Conservation (phyloP, 208 protist species). For the Acanthamoeba sp. region DNA sequence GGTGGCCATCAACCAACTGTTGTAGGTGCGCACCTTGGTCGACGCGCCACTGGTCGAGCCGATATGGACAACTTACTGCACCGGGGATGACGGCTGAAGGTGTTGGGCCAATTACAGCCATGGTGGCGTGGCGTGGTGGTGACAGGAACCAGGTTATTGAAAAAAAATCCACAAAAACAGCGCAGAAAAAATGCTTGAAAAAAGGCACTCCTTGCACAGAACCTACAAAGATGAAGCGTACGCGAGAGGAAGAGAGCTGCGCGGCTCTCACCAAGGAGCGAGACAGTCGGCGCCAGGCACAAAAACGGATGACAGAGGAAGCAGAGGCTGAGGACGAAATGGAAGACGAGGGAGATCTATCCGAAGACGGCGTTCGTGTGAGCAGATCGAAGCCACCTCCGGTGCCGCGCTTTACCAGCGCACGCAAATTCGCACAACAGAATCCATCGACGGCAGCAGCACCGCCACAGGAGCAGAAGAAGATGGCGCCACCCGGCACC, state of each 20-base stretch:
- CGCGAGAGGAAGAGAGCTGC: conserved; percentile 24
- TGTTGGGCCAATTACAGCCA: too few species aligned
- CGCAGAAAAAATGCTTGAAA: background rate
- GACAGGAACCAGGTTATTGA: too few species aligned
- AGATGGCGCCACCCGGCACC: background rate
- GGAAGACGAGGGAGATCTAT: background rate
- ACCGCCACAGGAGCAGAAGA: background rate
- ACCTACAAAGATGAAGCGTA: background rate
- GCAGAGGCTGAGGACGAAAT: background rate
- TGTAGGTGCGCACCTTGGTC: too few species aligned
- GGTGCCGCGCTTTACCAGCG: conserved; percentile 35
- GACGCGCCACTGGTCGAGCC: too few species aligned
- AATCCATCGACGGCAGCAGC: background rate
- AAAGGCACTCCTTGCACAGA: background rate
- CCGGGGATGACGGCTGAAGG: too few species aligned
- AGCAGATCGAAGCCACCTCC: background rate
- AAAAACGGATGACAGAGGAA: background rate
- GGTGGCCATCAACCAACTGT: too few species aligned
- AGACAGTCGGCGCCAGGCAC: background rate
- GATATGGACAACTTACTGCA: too few species aligned
- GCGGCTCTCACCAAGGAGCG: background rate
- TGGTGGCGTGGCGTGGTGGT: too few species aligned
- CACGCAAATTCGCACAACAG: background rate
- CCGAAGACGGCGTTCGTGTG: background rate
- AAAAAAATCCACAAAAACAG: background rate